These are phyloP conservation scores for Xylaria digitata DNA, from an alignment of 2,329 filamentous ascomycete species.

Conservation along the genomic window DNA sequence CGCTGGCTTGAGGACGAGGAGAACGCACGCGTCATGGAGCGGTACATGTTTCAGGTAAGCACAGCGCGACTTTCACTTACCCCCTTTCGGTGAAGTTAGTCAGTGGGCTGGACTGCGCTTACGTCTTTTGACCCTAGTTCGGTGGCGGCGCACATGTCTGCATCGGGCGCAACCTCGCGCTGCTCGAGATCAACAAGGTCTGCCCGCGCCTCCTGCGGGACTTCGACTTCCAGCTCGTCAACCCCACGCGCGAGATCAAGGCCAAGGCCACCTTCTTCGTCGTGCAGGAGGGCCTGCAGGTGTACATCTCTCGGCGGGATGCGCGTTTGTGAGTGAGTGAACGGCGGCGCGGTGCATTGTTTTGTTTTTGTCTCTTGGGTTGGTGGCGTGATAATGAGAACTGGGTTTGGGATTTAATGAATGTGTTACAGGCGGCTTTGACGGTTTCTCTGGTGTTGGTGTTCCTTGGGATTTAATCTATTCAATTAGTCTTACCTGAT, in stretches of 20 bases:
- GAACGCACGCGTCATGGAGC: conserved; percentile 59
- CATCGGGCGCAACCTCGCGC: conserved; percentile 65
- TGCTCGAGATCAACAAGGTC: conserved; percentile 70
- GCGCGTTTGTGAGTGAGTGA: too few species aligned
- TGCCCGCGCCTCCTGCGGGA: conserved; percentile 65
- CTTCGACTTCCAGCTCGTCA: conserved; percentile 64
- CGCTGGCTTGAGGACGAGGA: conserved; percentile 64
- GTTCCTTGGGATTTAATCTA: too few species aligned
- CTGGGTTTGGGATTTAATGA: too few species aligned
- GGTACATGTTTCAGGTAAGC: conserved; percentile 67
- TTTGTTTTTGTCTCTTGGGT: too few species aligned
- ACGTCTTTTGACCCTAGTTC: conserved; percentile 54
- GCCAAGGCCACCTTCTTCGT: conserved; percentile 70
- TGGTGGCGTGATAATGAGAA: too few species aligned
- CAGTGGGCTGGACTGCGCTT: too few species aligned
- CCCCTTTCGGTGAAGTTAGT: not conserved
- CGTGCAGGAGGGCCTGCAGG: conserved; percentile 66
- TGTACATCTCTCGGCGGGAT: conserved; percentile 57
- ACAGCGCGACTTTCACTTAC: too few species aligned
- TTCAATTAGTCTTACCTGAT: too few species aligned
- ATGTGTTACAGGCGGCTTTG: too few species aligned
- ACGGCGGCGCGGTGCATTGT: too few species aligned
- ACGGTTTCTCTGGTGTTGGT: too few species aligned
- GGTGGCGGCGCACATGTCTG: conserved; percentile 66
- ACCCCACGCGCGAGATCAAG: conserved; percentile 61